Evolutionary conservation across 352 stramenopile genomes (phyloP), one percentile per base, ranked within the genome.

Genomic region (Globisporangium cylindrosporum): DNA sequence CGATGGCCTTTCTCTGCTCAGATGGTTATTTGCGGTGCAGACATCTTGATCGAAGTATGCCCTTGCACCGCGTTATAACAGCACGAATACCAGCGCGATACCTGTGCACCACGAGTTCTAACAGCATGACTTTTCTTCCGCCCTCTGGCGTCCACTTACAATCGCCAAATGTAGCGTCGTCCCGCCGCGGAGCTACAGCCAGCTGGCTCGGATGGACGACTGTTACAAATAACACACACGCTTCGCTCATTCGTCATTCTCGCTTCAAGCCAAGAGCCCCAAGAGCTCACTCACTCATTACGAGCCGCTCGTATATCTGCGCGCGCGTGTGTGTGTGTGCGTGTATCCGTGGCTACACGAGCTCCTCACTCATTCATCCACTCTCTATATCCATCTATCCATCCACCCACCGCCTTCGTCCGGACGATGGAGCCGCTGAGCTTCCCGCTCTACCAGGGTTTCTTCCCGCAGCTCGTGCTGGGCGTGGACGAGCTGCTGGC

Each of bases 381-480:
- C 10, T 18, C 36, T 43, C 36, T 43, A 14, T 15, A 15, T 43
- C 12, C 36, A 48, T 41, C 34, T 5, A 41, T 14, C 34, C 41
- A 49, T 22, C 43, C 5, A 49, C 18, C 18, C 18, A 15, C 43
- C 14, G 38, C 12, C 15, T 22, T 20, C 43, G 6, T 10, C 43
- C 15, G 18, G 18, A 36, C 36, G 24, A 69, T 69, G 55, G 57
- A 64, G 55, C 41, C 56, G 80, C 71, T 93, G 53, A 82, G 88
- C 59, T 87, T 94, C 65, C 86, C 88, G 18, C 71, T 95, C 10
- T 80, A 84, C 65, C 82, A 93, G 66, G 82, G 80, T 58, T 93
- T 94, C 79, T 95, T 95, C 73, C 88, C 88, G 59, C 86, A 90
- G 63, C 80, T 95, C 60, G 79, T 81, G 55, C 73, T 95, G 7